Evolutionary conservation across 2,329 filamentous ascomycete species (phyloP).

Genomic region (Cladophialophora carrionii): DNA sequence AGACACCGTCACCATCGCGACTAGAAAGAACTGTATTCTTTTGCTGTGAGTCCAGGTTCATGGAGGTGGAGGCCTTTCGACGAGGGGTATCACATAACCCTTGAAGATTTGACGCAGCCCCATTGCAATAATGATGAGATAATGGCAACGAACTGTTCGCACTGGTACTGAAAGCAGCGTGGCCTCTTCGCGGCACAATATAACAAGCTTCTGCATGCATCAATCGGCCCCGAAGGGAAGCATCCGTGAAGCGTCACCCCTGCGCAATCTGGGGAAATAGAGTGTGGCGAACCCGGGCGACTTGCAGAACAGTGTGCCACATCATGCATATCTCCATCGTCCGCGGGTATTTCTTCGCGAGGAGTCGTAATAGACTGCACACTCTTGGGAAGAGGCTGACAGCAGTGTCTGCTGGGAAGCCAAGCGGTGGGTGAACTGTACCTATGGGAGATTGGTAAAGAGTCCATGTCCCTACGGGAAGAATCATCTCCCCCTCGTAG

Average conservation of each 20-base stretch:
- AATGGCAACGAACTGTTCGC: background rate
- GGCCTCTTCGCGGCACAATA: background rate
- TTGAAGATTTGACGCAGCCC: background rate
- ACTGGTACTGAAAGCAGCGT: background rate
- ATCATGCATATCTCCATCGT: slow-evolving; percentile 7
- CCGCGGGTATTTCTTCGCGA: background rate
- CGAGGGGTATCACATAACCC: background rate
- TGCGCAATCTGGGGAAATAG: slow-evolving; percentile 19
- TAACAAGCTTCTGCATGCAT: background rate
- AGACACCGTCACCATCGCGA: slow-evolving; percentile 29
- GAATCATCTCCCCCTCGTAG: background rate
- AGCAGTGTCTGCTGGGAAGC: background rate
- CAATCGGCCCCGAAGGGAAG: background rate
- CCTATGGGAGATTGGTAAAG: background rate
- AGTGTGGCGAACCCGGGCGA: slow-evolving; percentile 20
- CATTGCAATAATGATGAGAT: background rate
- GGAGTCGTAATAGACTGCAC: slow-evolving; percentile 6
- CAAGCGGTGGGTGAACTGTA: background rate
- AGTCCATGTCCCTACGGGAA: background rate
- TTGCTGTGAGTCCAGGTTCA: background rate
- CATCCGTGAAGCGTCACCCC: background rate
- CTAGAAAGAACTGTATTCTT: background rate
- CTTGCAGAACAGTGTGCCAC: background rate
- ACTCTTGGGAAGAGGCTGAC: background rate
- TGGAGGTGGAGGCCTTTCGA: slow-evolving; percentile 1